Base-by-base conservation (phyloP, 345 rosid genomes). In the Camelina hispida region DNA sequence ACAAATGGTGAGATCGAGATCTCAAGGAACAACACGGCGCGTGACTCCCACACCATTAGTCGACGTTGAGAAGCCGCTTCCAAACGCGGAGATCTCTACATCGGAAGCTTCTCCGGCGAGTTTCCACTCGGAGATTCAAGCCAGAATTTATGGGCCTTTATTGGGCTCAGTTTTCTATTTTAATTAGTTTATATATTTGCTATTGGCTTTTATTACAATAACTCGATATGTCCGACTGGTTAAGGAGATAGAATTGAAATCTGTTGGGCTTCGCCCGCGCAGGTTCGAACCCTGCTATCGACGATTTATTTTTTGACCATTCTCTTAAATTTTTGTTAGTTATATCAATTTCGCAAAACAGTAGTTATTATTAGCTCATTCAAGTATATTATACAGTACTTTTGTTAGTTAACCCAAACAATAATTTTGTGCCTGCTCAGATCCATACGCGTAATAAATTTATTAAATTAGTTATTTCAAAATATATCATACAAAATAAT, bases 171-270 rank as follows among this genome's bases (percentile, higher is more conserved):
- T n/a, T n/a, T n/a, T n/a, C n/a, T n/a, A n/a, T n/a, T n/a, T n/a
- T n/a, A n/a, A n/a, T n/a, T n/a, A n/a, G n/a, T n/a, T n/a, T n/a
- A n/a, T n/a, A n/a, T n/a, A n/a, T n/a, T n/a, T n/a, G n/a, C n/a
- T n/a, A n/a, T n/a, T n/a, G n/a, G n/a, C n/a, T n/a, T 66, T 0
- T 10, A 0, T 2, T 1, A 0, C 5, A 5, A 0, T 1, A 23
- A 34, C 93, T 89, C 95, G 89, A 88, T 91, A 91, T 91, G 96
- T 91, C 96, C 91, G 95, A 91, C 95, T 90, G 93, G 93, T 91
- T 86, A 91, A 88, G 97, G 96, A 90, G 97, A 85, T 86, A 88
- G 93, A 90, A 93, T 88, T 88, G 93, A 90, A 89, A 89, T 91
- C 89, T 87, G 85, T 86, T 86, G 89, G 89, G 90, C 79, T 82